These are phyloP conservation scores for Hymenoscyphus fructigenus DNA, from an alignment of 2,329 filamentous ascomycete species.

Conservation along the genomic window DNA sequence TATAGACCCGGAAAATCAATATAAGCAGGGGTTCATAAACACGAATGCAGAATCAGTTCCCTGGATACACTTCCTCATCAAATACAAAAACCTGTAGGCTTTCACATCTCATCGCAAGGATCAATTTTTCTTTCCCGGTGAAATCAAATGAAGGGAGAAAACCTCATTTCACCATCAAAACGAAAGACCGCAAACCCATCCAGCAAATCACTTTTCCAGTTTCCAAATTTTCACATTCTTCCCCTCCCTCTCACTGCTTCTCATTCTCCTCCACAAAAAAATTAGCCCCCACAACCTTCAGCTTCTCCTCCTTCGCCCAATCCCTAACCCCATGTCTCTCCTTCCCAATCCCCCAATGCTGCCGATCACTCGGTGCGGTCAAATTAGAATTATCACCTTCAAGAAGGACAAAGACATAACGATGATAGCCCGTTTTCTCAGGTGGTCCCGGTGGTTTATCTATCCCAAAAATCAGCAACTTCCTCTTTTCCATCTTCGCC, in stretches of 20 bases:
- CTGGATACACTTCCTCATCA: too few relatives aligned
- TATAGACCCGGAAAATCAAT: too few relatives aligned
- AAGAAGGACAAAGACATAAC: constrained; percentile 54
- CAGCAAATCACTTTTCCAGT: too few relatives aligned
- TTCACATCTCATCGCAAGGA: too few relatives aligned
- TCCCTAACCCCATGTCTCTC: constrained; percentile 49
- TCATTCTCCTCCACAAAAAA: constrained; percentile 41
- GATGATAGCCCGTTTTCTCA: constrained; percentile 20
- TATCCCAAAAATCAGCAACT: background rate
- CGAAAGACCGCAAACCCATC: too few relatives aligned
- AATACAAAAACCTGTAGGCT: too few relatives aligned
- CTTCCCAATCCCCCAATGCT: constrained; percentile 55
- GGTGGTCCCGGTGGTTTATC: constrained; percentile 49
- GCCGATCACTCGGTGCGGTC: constrained; percentile 46
- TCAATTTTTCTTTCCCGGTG: too few relatives aligned
- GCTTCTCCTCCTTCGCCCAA: constrained; percentile 49
- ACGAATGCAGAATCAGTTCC: too few relatives aligned
- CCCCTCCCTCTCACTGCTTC: constrained; percentile 38
- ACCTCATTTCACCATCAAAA: too few relatives aligned
- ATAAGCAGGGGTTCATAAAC: too few relatives aligned
- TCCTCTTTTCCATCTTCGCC: background rate
- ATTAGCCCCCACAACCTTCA: constrained; percentile 47
- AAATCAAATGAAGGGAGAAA: too few relatives aligned
- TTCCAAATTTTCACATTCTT: background rate
- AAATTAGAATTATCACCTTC: constrained; percentile 42